Evolutionary conservation across 805 yeast genomes (phyloP).

Genomic region (Schizosaccharomyces japonicus): DNA sequence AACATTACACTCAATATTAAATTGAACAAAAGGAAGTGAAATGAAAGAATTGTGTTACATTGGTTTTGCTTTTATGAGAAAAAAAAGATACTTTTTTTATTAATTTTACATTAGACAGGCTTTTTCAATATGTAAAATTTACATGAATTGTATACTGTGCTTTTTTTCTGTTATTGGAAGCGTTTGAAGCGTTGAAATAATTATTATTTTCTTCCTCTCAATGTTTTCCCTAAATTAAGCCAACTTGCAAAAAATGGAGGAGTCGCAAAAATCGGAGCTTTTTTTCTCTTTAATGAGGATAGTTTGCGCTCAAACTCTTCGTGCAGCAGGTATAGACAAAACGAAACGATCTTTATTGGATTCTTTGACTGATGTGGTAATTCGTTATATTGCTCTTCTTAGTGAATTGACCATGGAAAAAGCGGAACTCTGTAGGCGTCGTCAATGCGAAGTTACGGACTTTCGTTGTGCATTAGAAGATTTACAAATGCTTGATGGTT

Average conservation of each 20-base stretch:
- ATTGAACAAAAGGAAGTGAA: no score
- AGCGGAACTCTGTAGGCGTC: not conserved
- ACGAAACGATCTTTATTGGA: not conserved
- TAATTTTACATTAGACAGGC: no score
- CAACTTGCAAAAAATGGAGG: not conserved
- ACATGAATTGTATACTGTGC: no score
- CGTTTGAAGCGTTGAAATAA: no score
- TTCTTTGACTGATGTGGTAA: not conserved
- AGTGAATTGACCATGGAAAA: not conserved
- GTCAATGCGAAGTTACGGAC: not conserved
- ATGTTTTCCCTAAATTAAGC: no score
- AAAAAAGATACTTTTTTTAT: no score
- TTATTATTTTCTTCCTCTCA: no score
- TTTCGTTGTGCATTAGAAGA: not conserved
- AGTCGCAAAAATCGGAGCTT: not conserved
- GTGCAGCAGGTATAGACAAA: not conserved
- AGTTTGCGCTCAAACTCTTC: constrained; percentile 1
- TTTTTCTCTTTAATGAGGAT: not conserved
- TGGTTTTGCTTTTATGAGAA: no score
- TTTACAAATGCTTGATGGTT: not conserved
- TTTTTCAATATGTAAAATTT: no score
- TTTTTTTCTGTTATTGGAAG: no score
- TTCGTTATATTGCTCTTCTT: not conserved
- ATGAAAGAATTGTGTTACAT: no score
- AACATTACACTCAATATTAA: no score